Evolutionary conservation across 345 rosid species (phyloP), one percentile per base, ranked within the genome.

Genomic region (Aquilaria malaccensis): DNA sequence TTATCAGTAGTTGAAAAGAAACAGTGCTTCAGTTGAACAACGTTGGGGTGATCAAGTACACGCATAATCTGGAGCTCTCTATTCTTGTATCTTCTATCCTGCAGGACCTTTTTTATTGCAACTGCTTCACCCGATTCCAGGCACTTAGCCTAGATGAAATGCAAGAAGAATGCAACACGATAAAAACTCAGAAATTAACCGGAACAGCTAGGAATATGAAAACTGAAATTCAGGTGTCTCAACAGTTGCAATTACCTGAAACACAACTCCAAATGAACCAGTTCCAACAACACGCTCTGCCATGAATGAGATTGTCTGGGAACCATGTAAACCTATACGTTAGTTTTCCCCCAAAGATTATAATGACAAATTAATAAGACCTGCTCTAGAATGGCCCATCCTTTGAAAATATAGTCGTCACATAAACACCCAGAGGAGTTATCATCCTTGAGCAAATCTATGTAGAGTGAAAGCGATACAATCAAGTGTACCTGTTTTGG

Each of bases 401-500:
- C 32, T 22, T 9, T 2, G 11, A 2, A 53, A 15, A 7, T n/a
- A 53, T 29, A 7, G 31, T 22, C 7, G 43, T 9, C 43, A 37
- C 5, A 37, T 4, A 4, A 62, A 15, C 22, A 52, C 37, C 37
- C 66, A 53, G 58, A 52, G 14, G n/a, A 22, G 45, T 14, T 30
- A 37, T 50, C 10, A 58, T 15, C 13, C 11, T 59, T 53, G 33
- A 6, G 51, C 45, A 9, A 37, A 30, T 2, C 54, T 50, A 61
- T 33, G 57, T 13, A 62, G 55, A 50, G 33, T 33, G 43, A 37
- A 33, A 56, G 37, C 31, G 45, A 47, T 43, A 11, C n/a, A 32
- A 55, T 70, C 50, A 95, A 97, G 96, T 95, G 96, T 75, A 95
- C 99, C 98, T 95, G 96, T 75, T 95, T 91, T 14, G 99, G 94